Base-by-base conservation (phyloP, 345 rosid species). In the Hypericum perforatum region DNA sequence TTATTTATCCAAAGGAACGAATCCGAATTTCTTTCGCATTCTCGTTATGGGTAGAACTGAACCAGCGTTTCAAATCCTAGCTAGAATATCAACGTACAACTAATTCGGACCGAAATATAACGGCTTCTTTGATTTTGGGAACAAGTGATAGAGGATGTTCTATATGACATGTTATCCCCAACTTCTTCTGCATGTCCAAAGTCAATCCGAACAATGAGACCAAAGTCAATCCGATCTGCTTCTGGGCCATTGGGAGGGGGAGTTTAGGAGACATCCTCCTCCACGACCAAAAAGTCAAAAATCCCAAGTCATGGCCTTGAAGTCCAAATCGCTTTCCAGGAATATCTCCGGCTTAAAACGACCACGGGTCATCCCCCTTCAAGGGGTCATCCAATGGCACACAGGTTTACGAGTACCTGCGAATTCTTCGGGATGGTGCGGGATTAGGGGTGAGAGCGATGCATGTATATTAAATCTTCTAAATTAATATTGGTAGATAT, bases 381-480 rank as follows among this genome's bases (percentile, higher is more conserved):
- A 9, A 9, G 6, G 55, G 55, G 8, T 52, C 55, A 42, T 16
- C 55, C 55, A 5, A 52, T 52, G 1, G 55, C 55, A 41, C 55
- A 52, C 0, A 52, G 15, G 39, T 52, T 52, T 13, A 52, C 55
- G 8, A 52, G n/a, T 13, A 52, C 42, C 7, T 37, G 41, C 2
- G 12, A 9, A 36, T 52, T 16, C 16, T 52, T 52, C 1, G 55
- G 55, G n/a, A 52, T 52, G 6, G 41, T 37, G 55, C 6, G 41
- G 41, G 55, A 52, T 36, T 9, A 52, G 42, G 16, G 37, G 37
- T 3, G 55, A 42, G 5, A 9, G 42, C 1, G 55, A 16, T 7
- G 11, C n/a, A 51, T 10, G 41, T n/a, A 10, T 32, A 5, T 37
- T n/a, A n/a, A n/a, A n/a, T n/a, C n/a, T n/a, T n/a, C n/a, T n/a